Conservation (phyloP, 2,329 filamentous ascomycete species). For the Phaeosphaeria sp. region DNA sequence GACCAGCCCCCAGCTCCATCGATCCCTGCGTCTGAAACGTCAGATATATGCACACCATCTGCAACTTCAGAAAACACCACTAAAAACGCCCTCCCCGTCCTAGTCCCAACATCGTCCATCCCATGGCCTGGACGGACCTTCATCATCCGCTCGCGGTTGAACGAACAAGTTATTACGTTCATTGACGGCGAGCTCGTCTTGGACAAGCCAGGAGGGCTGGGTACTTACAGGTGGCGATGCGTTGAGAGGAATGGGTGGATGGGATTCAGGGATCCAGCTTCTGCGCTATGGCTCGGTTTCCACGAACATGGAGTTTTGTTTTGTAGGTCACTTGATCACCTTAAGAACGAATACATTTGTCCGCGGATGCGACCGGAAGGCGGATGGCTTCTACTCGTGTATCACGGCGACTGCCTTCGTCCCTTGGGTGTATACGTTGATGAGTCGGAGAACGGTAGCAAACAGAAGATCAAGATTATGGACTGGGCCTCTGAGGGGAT, state of each 20-base stretch:
- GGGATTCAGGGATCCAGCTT: conserved; percentile 47
- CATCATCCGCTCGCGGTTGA: conserved; percentile 39
- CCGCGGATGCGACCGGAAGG: conserved; percentile 11
- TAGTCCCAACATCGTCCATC: conserved; percentile 8
- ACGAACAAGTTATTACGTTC: conserved; percentile 39
- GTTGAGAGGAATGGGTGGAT: conserved; percentile 49
- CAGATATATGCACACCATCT: conserved; percentile 8
- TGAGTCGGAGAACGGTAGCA: conserved; percentile 4
- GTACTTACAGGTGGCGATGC: conserved; percentile 46
- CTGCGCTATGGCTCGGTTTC: conserved; percentile 16
- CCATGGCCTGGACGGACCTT: conserved; percentile 38
- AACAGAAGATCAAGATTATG: conserved; percentile 6
- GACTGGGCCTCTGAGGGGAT: conserved; percentile 5
- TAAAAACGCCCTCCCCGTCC: background rate
- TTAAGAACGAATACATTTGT: conserved; percentile 9
- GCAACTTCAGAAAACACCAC: conserved; percentile 9
- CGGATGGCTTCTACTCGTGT: conserved; percentile 7
- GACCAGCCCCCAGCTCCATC: conserved; percentile 1
- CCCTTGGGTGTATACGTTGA: conserved; percentile 6
- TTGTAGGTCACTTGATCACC: conserved; percentile 4
- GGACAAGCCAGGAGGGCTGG: conserved; percentile 27
- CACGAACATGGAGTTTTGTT: conserved; percentile 3
- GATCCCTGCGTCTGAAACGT: conserved; percentile 5
- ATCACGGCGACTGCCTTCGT: background rate
- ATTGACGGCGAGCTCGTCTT: conserved; percentile 38